Conservation (phyloP, 2,329 filamentous ascomycete species). For the Mycosphaerelloides madeirae region DNA sequence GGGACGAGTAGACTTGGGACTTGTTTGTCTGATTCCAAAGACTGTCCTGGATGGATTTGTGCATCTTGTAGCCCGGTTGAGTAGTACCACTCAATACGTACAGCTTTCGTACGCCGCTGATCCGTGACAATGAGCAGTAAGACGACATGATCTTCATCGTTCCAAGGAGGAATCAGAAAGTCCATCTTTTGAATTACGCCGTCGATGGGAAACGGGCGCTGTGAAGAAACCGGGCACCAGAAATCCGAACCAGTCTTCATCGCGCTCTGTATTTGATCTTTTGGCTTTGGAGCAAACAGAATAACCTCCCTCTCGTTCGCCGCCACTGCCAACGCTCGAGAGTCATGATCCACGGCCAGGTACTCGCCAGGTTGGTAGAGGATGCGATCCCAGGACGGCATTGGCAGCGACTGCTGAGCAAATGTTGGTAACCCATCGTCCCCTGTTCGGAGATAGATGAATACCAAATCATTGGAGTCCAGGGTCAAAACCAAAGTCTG, state of each 20-base stretch:
- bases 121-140: slow-evolving; percentile 59
- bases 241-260: slow-evolving; percentile 41
- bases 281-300: slow-evolving; percentile 63
- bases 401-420: slow-evolving; percentile 53
- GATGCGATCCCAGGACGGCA: slow-evolving; percentile 52
- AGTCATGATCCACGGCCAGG: slow-evolving; percentile 72
- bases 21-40: slow-evolving; percentile 19
- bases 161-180: slow-evolving; percentile 66
- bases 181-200: slow-evolving; percentile 82
- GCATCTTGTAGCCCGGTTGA: slow-evolving; percentile 16
- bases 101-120: slow-evolving; percentile 39
- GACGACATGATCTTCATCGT: slow-evolving; percentile 66
- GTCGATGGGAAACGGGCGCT: slow-evolving; percentile 47
- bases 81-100: slow-evolving; percentile 31
- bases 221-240: slow-evolving; percentile 57
- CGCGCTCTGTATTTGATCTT: slow-evolving; percentile 49
- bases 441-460: slow-evolving; percentile 61
- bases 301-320: slow-evolving; percentile 67
- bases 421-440: slow-evolving; percentile 53
- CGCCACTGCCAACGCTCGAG: slow-evolving; percentile 61
- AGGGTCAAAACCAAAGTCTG: slow-evolving; percentile 76
- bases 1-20: slow-evolving; percentile 39
- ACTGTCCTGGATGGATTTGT: slow-evolving; percentile 22
- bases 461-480: slow-evolving; percentile 67
- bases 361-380: slow-evolving; percentile 56